Conservation (phyloP, 192 early-diverging fungal species). For the Entophlyctis luteolus region DNA sequence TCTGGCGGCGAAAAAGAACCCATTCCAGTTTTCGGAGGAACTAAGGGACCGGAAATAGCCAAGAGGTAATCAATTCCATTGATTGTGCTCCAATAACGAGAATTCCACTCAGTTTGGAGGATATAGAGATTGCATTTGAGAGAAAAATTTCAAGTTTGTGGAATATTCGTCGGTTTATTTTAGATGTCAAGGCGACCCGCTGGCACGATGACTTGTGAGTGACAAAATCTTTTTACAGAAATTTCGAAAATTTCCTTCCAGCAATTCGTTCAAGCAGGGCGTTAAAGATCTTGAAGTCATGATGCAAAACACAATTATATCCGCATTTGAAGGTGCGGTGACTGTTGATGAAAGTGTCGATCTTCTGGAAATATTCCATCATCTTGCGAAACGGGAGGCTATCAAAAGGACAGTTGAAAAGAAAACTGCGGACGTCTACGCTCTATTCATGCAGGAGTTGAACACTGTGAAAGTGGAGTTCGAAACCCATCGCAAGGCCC, state of each 20-base stretch:
- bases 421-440: slow-evolving; percentile 59
- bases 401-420: slow-evolving; percentile 64
- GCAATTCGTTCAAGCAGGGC: slow-evolving; percentile 65
- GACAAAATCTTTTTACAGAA: neutral
- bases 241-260: slow-evolving; percentile 5
- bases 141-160: slow-evolving; percentile 48
- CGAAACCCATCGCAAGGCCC: slow-evolving; percentile 54
- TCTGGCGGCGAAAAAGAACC: slow-evolving; percentile 54
- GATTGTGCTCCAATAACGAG: too few relatives aligned
- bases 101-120: slow-evolving; percentile 49
- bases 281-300: slow-evolving; percentile 66
- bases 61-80: slow-evolving; percentile 52
- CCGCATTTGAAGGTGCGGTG: slow-evolving; percentile 54
- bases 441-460: slow-evolving; percentile 51
- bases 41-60: slow-evolving; percentile 55
- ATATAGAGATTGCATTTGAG: slow-evolving; percentile 61
- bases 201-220: slow-evolving; percentile 60
- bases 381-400: slow-evolving; percentile 61
- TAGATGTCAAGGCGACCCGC: slow-evolving; percentile 61
- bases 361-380: slow-evolving; percentile 60
- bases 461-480: slow-evolving; percentile 61
- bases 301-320: slow-evolving; percentile 62
- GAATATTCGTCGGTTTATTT: slow-evolving; percentile 55
- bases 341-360: slow-evolving; percentile 58
- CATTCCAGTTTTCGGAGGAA: slow-evolving; percentile 60